A percentile compares a stretch with the other conserved stretches of the same genome.
These are phyloP conservation scores for Sparassis latifolia DNA, from an alignment of 1,284 basidiomycete species.

Conservation along the genomic window DNA sequence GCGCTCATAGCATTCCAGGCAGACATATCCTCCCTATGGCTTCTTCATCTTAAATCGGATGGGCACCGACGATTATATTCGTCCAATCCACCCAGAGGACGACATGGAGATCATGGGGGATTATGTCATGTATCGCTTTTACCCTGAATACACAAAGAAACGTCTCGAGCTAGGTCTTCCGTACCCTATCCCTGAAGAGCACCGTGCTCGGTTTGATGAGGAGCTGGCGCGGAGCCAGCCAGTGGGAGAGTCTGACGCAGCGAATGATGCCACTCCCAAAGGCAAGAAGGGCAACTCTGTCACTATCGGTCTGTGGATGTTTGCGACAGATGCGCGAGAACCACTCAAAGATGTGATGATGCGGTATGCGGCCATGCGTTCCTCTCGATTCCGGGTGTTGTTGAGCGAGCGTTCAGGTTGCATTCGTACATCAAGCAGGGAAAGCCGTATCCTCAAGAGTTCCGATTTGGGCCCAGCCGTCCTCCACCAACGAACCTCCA, in stretches of 20 bases:
- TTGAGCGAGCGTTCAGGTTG: conserved; percentile 34
- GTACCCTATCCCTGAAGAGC: conserved; percentile 20
- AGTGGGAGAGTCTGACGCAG: conserved; percentile 11
- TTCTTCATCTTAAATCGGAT: conserved; percentile 85
- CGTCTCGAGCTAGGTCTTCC: conserved; percentile 36
- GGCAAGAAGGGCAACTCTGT: conserved; percentile 49
- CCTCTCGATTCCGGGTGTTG: background rate
- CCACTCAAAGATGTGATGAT: conserved; percentile 63
- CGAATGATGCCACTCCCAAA: conserved; percentile 8
- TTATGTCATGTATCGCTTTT: conserved; percentile 74
- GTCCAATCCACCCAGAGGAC: conserved; percentile 75
- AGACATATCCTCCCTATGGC: conserved; percentile 74
- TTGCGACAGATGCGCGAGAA: conserved; percentile 63
- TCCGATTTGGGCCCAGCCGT: conserved; percentile 56
- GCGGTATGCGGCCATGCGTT: conserved; percentile 34
- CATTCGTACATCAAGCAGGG: conserved; percentile 60
- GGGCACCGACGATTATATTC: conserved; percentile 79
- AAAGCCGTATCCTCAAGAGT: conserved; percentile 61
- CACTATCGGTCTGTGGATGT: conserved; percentile 78
- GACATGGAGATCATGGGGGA: conserved; percentile 56
- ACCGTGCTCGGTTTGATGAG: conserved; percentile 16
- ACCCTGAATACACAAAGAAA: conserved; percentile 57
- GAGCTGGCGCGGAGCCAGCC: conserved; percentile 21
- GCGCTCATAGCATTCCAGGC: conserved; percentile 28
- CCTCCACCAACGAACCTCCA: conserved; percentile 48